Conservation (phyloP, 108 stramenopile genomes). For the Skeletonema potamos region DNA sequence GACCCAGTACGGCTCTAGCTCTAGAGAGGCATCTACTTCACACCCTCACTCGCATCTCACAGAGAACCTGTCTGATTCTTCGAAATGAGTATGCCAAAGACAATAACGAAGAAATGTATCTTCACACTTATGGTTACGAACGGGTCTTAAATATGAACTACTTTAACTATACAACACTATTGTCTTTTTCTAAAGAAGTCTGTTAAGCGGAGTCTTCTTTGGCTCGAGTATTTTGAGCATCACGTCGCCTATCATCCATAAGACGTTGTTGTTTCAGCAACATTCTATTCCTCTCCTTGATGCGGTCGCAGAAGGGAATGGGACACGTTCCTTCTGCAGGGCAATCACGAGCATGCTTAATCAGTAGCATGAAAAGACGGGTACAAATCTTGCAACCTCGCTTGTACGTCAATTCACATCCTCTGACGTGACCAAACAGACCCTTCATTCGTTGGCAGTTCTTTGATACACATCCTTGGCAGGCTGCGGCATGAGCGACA, state of each 20-base stretch:
- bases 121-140: no score
- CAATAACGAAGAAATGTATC: no score
- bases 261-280: conserved; percentile 68
- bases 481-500: conserved; percentile 74
- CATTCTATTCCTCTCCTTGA: conserved; percentile 63
- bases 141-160: no score
- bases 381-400: conserved; percentile 82
- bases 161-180: no score
- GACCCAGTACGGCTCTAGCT: no score
- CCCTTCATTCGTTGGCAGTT: conserved; percentile 92
- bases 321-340: conserved; percentile 54
- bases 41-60: no score
- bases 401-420: conserved; percentile 61
- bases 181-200: neutral
- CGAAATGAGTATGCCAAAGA: no score
- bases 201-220: neutral
- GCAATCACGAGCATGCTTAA: conserved; percentile 87
- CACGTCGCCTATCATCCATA: conserved; percentile 79
- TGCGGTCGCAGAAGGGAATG: conserved; percentile 81
- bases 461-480: conserved; percentile 65
- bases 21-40: no score
- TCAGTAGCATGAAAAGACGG: conserved; percentile 79
- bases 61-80: no score
- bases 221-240: conserved; percentile 65
- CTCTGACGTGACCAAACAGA: conserved; percentile 59